Base-by-base conservation (phyloP, 192 early-diverging fungal genomes). In the Dimargaris verticillata region DNA sequence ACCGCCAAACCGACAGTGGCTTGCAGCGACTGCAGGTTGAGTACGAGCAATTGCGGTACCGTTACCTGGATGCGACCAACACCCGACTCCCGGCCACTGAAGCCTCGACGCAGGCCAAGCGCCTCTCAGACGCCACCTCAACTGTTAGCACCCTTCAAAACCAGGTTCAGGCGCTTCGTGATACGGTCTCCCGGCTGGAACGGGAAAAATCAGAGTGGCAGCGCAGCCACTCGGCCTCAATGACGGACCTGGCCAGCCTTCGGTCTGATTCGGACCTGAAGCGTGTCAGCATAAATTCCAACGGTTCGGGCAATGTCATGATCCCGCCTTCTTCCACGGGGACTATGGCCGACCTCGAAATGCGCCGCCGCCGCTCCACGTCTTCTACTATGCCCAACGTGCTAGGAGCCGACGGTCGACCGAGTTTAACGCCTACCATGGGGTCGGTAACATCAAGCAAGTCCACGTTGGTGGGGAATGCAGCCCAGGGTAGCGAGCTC, bases 11-110 rank as follows among this genome's bases (percentile, higher is more conserved):
- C 11, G 57, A 59, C 17, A 25, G 42, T 44, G 15, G 42, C 18
- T 20, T 59, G 25, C 41, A 41, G 18, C 57, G 57, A n/a, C 38
- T 59, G 43, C 57, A 59, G n/a, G 42, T 38, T 4, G 57, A 59
- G 57, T 59, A 59, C 57, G 57, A 59, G 42, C 57, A 59, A 22
- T n/a, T 59, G 13, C 57, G 57, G 20, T 59, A 59, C 38, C 57
- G 57, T 22, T 59, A 24, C 57, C 42, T 59, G 43, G 57, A 59
- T 33, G 57, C 43, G 33, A 59, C 57, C 38, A 12, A 18, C 11
- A 52, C 51, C 51, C n/a, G 25, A 25, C n/a, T 25, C 25, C 25
- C 17, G 51, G 47, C 3, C 26, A 18, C 22, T 17, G 33, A 55
- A 10, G n/a, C 53, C 26, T 18, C 17, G 13, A 28, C n/a, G 6